These are phyloP conservation scores for Begonia peltatifolia DNA, from an alignment of 306 rosid genomes.

Conservation along the genomic window DNA sequence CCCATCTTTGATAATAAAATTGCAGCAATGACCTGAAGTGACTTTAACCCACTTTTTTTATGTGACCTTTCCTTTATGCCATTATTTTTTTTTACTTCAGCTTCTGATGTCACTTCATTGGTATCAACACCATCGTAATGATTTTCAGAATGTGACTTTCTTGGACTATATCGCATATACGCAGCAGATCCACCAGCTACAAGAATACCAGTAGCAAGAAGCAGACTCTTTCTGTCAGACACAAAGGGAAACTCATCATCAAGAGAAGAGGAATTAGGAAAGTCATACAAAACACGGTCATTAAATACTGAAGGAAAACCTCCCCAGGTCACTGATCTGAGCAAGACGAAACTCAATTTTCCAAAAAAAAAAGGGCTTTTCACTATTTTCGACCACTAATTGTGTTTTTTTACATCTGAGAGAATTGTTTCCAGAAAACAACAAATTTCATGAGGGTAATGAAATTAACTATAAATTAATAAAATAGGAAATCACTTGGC, in stretches of 20 bases:
- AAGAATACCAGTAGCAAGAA: constrained; percentile 75
- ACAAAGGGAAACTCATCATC: neutral
- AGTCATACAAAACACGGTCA: constrained; percentile 1
- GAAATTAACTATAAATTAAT: no score
- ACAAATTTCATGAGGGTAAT: no score
- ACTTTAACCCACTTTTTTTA: constrained; percentile 55
- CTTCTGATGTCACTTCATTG: constrained; percentile 21
- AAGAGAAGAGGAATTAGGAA: constrained; percentile 2
- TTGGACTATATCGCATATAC: constrained; percentile 40
- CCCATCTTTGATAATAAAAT: constrained; percentile 68
- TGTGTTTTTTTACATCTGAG: no score
- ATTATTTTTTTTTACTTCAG: constrained; percentile 13
- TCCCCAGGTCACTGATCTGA: neutral
- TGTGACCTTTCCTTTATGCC: constrained; percentile 19
- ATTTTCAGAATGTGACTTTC: constrained; percentile 23
- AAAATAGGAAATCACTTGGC: no score
- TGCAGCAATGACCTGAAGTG: constrained; percentile 66
- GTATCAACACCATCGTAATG: constrained; percentile 38
- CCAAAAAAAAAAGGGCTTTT: no score
- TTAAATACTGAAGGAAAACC: constrained; percentile 2
- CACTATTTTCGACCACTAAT: no score
- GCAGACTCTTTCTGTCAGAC: constrained; percentile 47
- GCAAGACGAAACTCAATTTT: no score
- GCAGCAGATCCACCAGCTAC: constrained; percentile 84
- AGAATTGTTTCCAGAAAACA: no score